A percentile compares a stretch with the other conserved stretches of the same genome.
phyloP scores from a whole-genome alignment of 768 basidiomycete species.

The Artomyces pyxidatus region DNA sequence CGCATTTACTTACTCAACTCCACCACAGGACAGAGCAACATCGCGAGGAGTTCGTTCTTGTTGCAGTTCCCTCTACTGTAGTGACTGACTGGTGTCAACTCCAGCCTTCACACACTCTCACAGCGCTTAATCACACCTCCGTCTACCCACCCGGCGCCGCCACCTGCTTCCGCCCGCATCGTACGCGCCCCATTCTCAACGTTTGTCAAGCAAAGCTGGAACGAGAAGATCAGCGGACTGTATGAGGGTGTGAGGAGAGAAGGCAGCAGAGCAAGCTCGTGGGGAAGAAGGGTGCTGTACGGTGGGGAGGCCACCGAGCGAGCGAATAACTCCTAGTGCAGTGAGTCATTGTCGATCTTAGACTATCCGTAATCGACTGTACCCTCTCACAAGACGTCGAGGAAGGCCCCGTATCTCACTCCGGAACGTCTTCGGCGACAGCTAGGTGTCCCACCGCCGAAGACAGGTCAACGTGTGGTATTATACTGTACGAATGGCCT shows the following conservation, averaged over 20 bases:
- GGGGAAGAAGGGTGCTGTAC: conserved; percentile 2
- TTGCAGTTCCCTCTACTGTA: not conserved
- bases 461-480: no score
- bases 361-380: no score
- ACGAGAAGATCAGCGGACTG: conserved; percentile 41
- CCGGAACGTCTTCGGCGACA: no score
- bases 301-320: no score
- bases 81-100: not conserved
- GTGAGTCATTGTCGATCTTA: no score
- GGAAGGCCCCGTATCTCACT: no score
- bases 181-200: conserved; percentile 36
- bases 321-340: no score
- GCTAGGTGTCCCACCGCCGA: no score
- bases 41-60: conserved; percentile 40
- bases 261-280: conserved; percentile 33
- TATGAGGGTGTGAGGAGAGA: conserved; percentile 36
- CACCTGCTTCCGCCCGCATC: conserved; percentile 47
- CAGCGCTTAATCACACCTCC: conserved; percentile 44
- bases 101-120: conserved; percentile 42
- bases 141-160: conserved; percentile 38
- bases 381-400: no score
- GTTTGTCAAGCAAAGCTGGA: conserved; percentile 50
- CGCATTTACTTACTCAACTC: not conserved
- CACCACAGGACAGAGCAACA: conserved; percentile 44
- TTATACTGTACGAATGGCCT: no score